Percentiles rank a stretch among this genome's conserved stretches.
phyloP scores from a whole-genome alignment of 495 filamentous ascomycete genomes.

The Penicillium verhagenii region DNA sequence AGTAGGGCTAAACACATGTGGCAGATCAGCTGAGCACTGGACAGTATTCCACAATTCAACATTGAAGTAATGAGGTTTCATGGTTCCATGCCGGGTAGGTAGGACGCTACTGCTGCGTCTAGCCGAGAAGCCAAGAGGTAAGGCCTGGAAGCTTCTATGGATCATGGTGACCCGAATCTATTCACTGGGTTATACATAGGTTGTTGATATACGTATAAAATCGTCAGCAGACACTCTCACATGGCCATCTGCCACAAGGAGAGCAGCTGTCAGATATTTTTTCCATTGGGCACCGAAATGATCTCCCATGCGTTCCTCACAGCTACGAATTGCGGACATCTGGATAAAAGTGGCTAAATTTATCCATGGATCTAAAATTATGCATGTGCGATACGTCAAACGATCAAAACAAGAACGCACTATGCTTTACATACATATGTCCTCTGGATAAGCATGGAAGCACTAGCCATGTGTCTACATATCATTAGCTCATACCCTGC shows the following conservation, averaged over 20 bases:
- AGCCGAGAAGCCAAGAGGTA: neutral
- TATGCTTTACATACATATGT: neutral
- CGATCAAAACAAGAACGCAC: neutral
- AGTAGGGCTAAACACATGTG: neutral
- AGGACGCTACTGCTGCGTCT: neutral
- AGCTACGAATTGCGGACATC: no score
- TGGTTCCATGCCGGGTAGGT: neutral
- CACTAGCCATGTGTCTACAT: neutral
- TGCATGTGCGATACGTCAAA: neutral
- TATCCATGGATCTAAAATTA: neutral
- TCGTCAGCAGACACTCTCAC: conserved; percentile 1
- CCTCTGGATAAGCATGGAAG: neutral
- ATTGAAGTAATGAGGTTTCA: no score
- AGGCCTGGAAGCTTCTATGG: neutral
- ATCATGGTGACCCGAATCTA: neutral
- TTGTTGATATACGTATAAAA: neutral
- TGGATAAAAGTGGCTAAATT: neutral
- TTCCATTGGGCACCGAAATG: neutral
- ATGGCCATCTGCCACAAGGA: neutral
- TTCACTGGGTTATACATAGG: neutral
- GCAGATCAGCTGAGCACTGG: neutral
- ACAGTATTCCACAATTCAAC: neutral
- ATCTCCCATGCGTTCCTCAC: neutral
- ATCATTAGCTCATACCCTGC: neutral
- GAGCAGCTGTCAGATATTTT: neutral